These are phyloP conservation scores for Cordyceps farinosa DNA, from an alignment of 2,329 filamentous ascomycete genomes.

Conservation along the genomic window DNA sequence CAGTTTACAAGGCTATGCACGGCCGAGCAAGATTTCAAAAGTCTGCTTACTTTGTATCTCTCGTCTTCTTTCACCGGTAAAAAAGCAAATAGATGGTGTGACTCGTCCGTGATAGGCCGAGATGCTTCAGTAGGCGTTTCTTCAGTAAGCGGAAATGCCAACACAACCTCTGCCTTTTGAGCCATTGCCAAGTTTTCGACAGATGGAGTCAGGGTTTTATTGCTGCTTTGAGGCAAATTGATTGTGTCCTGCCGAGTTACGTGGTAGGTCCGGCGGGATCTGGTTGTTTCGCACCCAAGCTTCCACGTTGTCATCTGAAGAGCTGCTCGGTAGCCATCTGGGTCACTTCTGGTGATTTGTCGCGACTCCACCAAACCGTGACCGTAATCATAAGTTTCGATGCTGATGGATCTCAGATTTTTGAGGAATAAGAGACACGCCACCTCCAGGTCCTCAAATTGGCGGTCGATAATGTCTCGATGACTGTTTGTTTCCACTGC, in stretches of 20 bases:
- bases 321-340: no score
- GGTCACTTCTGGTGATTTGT: no score
- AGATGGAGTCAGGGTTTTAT: constrained; percentile 25
- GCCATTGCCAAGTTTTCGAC: constrained; percentile 25
- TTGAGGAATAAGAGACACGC: neutral
- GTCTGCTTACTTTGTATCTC: constrained; percentile 30
- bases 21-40: neutral
- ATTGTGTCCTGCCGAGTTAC: constrained; percentile 28
- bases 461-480: no score
- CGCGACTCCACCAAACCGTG: no score
- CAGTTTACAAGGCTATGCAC: constrained; percentile 18
- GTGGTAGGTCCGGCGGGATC: no score
- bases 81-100: constrained; percentile 44
- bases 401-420: neutral
- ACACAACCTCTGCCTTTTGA: constrained; percentile 34
- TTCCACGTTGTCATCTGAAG: no score
- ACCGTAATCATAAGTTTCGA: neutral
- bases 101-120: constrained; percentile 32
- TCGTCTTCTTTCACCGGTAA: constrained; percentile 45
- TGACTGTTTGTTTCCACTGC: no score
- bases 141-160: constrained; percentile 44
- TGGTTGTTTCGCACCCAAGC: no score
- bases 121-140: no score
- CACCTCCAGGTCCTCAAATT: neutral
- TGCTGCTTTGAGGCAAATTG: constrained; percentile 34